Percentiles rank a stretch among this genome's conserved stretches.
Conservation (phyloP, 2,329 filamentous ascomycete genomes). For the Blastomyces parvus region DNA sequence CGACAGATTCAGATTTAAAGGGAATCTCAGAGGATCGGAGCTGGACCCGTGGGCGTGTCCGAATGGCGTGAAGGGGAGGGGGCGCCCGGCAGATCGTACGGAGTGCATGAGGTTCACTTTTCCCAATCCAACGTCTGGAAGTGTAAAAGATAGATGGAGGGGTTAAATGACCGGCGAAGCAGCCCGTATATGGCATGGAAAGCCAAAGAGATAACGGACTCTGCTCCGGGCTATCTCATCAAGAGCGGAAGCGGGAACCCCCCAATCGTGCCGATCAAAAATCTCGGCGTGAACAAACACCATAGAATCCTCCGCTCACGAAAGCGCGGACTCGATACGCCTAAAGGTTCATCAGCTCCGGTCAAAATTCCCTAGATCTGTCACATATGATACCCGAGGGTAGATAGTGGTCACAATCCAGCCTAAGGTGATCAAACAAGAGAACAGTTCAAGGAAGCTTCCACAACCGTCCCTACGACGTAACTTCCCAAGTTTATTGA, state of each 20-base stretch:
- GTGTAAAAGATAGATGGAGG: conserved; percentile 1
- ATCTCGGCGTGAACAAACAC: conserved; percentile 3
- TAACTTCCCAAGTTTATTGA: conserved; percentile 5
- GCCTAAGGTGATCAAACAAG: conserved; percentile 3
- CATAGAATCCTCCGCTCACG: conserved; percentile 7
- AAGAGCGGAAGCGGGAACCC: not conserved
- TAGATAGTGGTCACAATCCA: conserved; percentile 1
- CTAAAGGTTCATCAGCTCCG: conserved; percentile 5
- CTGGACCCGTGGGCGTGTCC: conserved; percentile 19
- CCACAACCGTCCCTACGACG: conserved; percentile 1
- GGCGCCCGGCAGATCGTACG: conserved; percentile 14
- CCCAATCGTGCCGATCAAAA: conserved; percentile 8
- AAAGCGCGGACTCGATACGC: not conserved
- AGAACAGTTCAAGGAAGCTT: not conserved
- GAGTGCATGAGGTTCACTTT: conserved; percentile 16
- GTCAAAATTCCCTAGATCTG: conserved; percentile 5
- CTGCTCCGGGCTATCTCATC: conserved; percentile 5
- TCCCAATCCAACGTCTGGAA: conserved; percentile 4
- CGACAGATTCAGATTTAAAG: conserved; percentile 21
- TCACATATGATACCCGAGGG: not conserved
- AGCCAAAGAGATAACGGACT: not conserved
- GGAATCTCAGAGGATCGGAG: conserved; percentile 21
- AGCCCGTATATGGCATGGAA: conserved; percentile 7
- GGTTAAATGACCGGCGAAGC: conserved; percentile 3
- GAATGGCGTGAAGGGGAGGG: conserved; percentile 15